Percentiles rank a stretch among this genome's conserved stretches.
These are phyloP conservation scores for Fraxinus albicans DNA, from an alignment of 305 asterid genomes.

Conservation along the genomic window DNA sequence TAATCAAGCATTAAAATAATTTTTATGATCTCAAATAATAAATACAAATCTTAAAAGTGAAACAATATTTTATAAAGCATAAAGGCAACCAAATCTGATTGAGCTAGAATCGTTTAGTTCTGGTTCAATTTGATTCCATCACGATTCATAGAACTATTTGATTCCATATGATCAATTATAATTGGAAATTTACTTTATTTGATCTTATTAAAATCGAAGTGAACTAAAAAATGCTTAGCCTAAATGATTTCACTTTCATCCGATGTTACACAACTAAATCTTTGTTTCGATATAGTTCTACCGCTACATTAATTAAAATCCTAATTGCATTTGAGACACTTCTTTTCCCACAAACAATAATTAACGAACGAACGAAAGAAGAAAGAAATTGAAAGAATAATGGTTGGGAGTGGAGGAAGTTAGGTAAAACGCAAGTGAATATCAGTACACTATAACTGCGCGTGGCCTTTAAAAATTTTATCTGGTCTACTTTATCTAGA, in stretches of 20 bases:
- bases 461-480: constrained; percentile 18
- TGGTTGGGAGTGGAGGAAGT: not conserved
- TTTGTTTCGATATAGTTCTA: not conserved
- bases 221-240: no score
- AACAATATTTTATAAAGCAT: not conserved
- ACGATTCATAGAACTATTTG: no score
- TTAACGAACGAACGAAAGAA: not conserved
- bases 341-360: not conserved
- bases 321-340: not conserved
- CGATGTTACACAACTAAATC: not conserved
- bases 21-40: no score
- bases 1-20: no score
- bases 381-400: not conserved
- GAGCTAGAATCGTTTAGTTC: not conserved
- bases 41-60: no score
- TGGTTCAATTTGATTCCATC: not conserved
- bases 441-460: not conserved
- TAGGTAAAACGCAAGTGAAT: not conserved
- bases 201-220: no score
- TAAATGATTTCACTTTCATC: not conserved
- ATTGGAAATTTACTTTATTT: no score
- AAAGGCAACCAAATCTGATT: not conserved
- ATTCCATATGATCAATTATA: no score
- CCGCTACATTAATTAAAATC: not conserved
- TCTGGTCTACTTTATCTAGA: constrained; percentile 22